phyloP scores from a whole-genome alignment of 1,284 basidiomycete genomes.

The Cutaneotrichosporon sp. region DNA sequence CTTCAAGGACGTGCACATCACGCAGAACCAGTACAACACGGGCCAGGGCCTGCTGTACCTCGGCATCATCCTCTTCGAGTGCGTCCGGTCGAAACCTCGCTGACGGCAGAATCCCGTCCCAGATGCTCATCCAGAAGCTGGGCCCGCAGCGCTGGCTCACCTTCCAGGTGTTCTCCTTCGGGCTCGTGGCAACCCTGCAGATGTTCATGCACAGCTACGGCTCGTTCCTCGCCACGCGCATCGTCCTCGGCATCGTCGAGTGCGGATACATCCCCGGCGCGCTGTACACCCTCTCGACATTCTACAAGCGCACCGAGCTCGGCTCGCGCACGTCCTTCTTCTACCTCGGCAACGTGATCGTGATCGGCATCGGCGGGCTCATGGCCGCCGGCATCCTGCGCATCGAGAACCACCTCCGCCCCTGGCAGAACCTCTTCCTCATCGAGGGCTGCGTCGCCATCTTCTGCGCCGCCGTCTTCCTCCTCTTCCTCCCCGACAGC shows the following conservation, averaged over 20 bases:
- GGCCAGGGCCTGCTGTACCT: conserved; percentile 42
- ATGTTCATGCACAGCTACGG: conserved; percentile 30
- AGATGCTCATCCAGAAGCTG: conserved; percentile 32
- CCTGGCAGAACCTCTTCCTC: conserved; percentile 18
- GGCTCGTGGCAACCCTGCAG: conserved; percentile 36
- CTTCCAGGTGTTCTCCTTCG: conserved; percentile 34
- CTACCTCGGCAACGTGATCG: conserved; percentile 28
- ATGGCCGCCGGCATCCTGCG: conserved; percentile 23
- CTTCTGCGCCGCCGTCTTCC: too few species aligned
- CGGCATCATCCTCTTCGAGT: conserved; percentile 46
- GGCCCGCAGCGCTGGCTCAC: conserved; percentile 38
- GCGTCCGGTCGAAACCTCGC: neutral
- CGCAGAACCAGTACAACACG: conserved; percentile 45
- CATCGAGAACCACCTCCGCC: conserved; percentile 12
- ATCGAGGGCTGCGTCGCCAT: conserved; percentile 33
- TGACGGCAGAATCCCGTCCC: conserved; percentile 34
- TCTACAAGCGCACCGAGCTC: conserved; percentile 33
- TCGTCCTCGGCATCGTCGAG: conserved; percentile 30
- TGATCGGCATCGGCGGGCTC: conserved; percentile 24
- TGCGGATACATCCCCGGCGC: conserved; percentile 29
- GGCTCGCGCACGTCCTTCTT: conserved; percentile 28
- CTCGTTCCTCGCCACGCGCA: conserved; percentile 31
- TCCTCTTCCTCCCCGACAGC: conserved; percentile 31
- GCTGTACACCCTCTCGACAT: conserved; percentile 24
- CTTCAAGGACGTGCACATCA: conserved; percentile 35